These are phyloP conservation scores for Candida peoriensis DNA, from an alignment of 805 yeast genomes.

Conservation along the genomic window DNA sequence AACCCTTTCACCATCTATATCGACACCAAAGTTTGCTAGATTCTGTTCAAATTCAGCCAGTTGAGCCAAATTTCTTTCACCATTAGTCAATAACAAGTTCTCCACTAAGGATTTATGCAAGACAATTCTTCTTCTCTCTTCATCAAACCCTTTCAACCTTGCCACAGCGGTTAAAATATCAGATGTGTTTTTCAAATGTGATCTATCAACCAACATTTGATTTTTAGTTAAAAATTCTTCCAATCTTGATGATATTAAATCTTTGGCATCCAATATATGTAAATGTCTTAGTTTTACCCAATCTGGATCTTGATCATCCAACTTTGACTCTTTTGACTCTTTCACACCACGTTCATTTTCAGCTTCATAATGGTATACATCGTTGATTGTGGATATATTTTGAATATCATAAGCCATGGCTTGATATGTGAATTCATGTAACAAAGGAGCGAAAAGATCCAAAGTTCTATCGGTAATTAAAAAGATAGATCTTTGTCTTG, in stretches of 20 bases:
- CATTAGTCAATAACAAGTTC: conserved; percentile 57
- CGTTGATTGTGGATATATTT: conserved; percentile 30
- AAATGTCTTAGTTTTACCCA: conserved; percentile 69
- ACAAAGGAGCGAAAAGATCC: conserved; percentile 76
- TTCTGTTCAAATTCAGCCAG: conserved; percentile 85
- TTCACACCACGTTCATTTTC: conserved; percentile 47
- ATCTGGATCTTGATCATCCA: conserved; percentile 59
- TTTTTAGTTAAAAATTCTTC: conserved; percentile 65
- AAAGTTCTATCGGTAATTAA: conserved; percentile 78
- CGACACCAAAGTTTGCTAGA: conserved; percentile 66
- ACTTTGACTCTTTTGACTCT: conserved; percentile 40
- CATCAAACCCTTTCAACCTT: conserved; percentile 60
- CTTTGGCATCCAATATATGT: conserved; percentile 73
- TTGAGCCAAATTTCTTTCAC: conserved; percentile 55
- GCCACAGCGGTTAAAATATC: conserved; percentile 76
- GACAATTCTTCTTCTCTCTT: conserved; percentile 55
- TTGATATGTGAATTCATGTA: conserved; percentile 89
- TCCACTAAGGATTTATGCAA: conserved; percentile 59
- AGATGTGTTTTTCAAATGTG: conserved; percentile 57
- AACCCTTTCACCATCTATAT: conserved; percentile 59
- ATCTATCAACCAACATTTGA: conserved; percentile 68
- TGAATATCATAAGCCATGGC: conserved; percentile 83
- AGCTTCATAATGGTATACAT: conserved; percentile 47
- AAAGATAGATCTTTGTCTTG: conserved; percentile 66
- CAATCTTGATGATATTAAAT: conserved; percentile 50